phyloP scores from a whole-genome alignment of 2,329 filamentous ascomycete species.

The Colletotrichum cereale region DNA sequence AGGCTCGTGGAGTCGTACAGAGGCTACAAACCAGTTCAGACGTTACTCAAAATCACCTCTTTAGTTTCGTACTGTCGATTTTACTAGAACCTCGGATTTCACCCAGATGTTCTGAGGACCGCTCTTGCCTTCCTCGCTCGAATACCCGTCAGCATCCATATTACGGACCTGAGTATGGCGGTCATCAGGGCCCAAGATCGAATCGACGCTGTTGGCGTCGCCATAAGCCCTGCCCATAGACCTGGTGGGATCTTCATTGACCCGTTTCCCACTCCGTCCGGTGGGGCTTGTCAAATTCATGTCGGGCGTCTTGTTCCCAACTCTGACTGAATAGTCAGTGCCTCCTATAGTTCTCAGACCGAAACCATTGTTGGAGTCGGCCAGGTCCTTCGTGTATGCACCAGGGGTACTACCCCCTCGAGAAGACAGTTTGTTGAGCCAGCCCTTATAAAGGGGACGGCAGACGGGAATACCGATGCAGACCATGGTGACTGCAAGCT shows the following conservation, averaged over 20 bases:
- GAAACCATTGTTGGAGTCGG: slow-evolving; percentile 23
- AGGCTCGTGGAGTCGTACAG: neutral
- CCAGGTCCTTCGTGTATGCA: slow-evolving; percentile 28
- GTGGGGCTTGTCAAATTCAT: slow-evolving; percentile 3
- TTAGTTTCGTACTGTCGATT: slow-evolving; percentile 24
- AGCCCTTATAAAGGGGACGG: slow-evolving; percentile 50
- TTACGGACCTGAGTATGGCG: neutral
- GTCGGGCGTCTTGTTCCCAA: slow-evolving; percentile 35
- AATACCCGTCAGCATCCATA: slow-evolving; percentile 2
- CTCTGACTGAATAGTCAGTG: slow-evolving; percentile 31
- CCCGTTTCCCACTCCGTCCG: slow-evolving; percentile 11
- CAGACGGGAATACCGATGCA: slow-evolving; percentile 56
- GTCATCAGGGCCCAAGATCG: slow-evolving; percentile 25
- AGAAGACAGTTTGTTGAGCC: slow-evolving; percentile 25
- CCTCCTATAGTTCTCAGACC: slow-evolving; percentile 35
- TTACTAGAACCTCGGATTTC: slow-evolving; percentile 28
- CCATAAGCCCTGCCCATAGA: slow-evolving; percentile 19
- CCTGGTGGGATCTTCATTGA: neutral
- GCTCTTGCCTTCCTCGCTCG: slow-evolving; percentile 4
- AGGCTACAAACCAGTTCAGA: neutral
- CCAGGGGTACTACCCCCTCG: slow-evolving; percentile 22
- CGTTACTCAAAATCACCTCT: neutral
- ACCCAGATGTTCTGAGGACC: slow-evolving; percentile 29
- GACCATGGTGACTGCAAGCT: slow-evolving; percentile 54
- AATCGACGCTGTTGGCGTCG: slow-evolving; percentile 33